phyloP scores from a whole-genome alignment of 129 eudicot species.

The Dittrichia graveolens region DNA sequence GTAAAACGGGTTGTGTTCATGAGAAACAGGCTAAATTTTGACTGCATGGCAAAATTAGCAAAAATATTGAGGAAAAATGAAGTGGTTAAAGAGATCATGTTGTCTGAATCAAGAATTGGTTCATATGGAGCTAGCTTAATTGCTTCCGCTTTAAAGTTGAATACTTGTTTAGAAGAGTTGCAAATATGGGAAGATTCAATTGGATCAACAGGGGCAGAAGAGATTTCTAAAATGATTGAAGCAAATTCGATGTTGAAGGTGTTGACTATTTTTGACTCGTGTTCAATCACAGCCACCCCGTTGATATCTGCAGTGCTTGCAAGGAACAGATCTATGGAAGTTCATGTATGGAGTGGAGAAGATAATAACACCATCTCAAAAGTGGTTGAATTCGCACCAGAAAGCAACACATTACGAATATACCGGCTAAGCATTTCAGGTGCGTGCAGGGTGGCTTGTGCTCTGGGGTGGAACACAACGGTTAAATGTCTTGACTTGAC shows the following conservation, averaged over 20 bases:
- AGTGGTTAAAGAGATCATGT: slow-evolving; percentile 58
- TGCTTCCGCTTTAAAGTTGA: slow-evolving; percentile 70
- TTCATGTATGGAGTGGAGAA: slow-evolving; percentile 75
- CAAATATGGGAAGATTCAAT: slow-evolving; percentile 92
- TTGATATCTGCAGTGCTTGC: slow-evolving; percentile 81
- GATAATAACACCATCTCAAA: slow-evolving; percentile 44
- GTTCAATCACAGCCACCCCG: slow-evolving; percentile 67
- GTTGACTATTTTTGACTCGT: slow-evolving; percentile 72
- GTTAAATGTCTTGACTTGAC: slow-evolving; percentile 76
- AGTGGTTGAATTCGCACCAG: slow-evolving; percentile 77
- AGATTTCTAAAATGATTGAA: slow-evolving; percentile 86
- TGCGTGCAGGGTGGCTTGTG: slow-evolving; percentile 66
- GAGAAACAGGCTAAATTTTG: slow-evolving; percentile 48
- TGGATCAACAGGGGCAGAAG: slow-evolving; percentile 88
- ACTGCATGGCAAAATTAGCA: slow-evolving; percentile 55
- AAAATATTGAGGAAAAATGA: slow-evolving; percentile 50
- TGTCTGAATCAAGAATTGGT: slow-evolving; percentile 81
- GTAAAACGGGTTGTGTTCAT: slow-evolving; percentile 50
- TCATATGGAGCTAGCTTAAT: slow-evolving; percentile 61
- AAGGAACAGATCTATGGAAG: slow-evolving; percentile 78
- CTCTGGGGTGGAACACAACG: slow-evolving; percentile 75
- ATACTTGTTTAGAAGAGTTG: slow-evolving; percentile 66
- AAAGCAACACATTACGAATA: slow-evolving; percentile 59
- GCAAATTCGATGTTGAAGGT: slow-evolving; percentile 64
- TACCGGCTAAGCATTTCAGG: slow-evolving; percentile 60